Conservation (phyloP, 140 eudicot species). For the Oenanthe javanica region DNA sequence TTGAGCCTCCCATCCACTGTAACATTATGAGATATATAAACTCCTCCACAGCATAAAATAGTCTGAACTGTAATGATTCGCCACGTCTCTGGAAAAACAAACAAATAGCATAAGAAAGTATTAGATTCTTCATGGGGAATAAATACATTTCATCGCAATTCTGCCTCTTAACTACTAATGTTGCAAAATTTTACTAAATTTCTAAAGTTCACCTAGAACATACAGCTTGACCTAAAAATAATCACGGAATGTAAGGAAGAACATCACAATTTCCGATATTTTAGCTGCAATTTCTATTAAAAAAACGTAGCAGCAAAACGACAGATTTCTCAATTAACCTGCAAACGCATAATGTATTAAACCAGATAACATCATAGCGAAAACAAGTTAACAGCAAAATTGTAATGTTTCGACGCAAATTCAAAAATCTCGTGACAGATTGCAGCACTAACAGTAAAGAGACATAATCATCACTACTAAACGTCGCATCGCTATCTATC, state of each 20-base stretch:
- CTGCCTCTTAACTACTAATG: background rate
- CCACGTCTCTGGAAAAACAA: background rate
- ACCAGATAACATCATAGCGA: background rate
- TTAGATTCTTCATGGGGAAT: background rate
- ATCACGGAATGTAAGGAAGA: background rate
- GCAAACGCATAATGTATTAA: background rate
- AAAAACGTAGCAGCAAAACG: background rate
- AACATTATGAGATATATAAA: conserved; percentile 37
- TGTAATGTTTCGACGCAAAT: background rate
- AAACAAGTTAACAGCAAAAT: background rate
- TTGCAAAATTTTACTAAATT: background rate
- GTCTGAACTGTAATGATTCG: background rate
- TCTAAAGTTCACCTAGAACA: background rate
- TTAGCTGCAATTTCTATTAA: background rate
- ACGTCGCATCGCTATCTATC: background rate
- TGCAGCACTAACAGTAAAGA: background rate
- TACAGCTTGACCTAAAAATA: background rate
- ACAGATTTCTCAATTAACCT: background rate
- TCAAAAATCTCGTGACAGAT: background rate
- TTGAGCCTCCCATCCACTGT: conserved; percentile 99
- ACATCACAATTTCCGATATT: background rate
- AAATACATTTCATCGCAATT: background rate
- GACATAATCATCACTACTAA: background rate
- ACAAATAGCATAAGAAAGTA: background rate
- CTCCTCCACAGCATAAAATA: conserved; percentile 6